phyloP scores from a whole-genome alignment of 805 yeast genomes.

The Tetrapisispora taiwanensis region DNA sequence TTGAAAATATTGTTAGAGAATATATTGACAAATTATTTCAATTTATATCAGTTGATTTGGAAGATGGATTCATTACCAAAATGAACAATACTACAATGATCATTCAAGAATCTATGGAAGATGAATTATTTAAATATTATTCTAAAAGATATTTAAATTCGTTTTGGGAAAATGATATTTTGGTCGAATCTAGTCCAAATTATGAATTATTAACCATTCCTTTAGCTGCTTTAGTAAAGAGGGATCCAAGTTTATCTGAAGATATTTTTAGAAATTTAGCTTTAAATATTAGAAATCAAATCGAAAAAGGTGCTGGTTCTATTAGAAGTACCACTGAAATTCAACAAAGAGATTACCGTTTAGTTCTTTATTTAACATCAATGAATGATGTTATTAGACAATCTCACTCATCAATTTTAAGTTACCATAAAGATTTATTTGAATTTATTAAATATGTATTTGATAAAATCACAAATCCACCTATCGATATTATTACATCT shows the following conservation, averaged over 20 bases:
- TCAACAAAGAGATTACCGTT: constrained; percentile 60
- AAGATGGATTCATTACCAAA: constrained; percentile 28
- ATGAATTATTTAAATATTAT: constrained; percentile 40
- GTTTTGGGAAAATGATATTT: constrained; percentile 40
- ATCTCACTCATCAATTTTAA: constrained; percentile 42
- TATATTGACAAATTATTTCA: constrained; percentile 50
- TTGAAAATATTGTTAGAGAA: constrained; percentile 45
- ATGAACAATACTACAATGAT: constrained; percentile 37
- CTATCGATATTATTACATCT: constrained; percentile 47
- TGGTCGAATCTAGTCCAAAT: constrained; percentile 46
- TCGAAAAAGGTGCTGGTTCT: constrained; percentile 69
- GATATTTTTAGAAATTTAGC: constrained; percentile 20
- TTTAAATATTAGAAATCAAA: constrained; percentile 48
- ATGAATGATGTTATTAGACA: constrained; percentile 60
- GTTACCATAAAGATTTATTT: constrained; percentile 35
- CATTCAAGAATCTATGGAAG: constrained; percentile 50
- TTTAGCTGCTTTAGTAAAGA: constrained; percentile 57
- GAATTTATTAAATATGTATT: constrained; percentile 26
- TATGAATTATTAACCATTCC: constrained; percentile 61
- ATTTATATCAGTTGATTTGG: constrained; percentile 44
- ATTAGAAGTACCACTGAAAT: constrained; percentile 54
- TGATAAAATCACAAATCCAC: constrained; percentile 34
- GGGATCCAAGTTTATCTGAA: constrained; percentile 31
- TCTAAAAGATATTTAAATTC: constrained; percentile 30
- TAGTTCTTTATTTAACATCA: constrained; percentile 59